These are phyloP conservation scores for Emiliania huxleyi DNA, from an alignment of 78 protist species.

Conservation along the genomic window DNA sequence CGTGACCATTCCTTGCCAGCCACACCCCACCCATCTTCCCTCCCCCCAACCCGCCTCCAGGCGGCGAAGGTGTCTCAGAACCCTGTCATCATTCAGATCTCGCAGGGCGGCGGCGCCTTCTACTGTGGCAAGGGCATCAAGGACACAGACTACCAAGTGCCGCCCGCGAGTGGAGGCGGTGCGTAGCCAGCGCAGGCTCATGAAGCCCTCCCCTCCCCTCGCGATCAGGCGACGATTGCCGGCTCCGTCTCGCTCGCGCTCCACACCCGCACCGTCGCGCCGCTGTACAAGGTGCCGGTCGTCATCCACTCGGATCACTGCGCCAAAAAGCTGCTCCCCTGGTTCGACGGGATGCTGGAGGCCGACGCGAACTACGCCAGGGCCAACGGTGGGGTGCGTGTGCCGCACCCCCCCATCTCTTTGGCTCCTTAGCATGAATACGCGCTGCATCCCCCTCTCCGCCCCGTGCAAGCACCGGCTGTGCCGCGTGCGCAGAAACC, in stretches of 20 bases:
- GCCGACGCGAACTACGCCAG: neutral
- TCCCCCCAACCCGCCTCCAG: constrained; percentile 25
- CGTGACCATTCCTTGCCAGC: neutral
- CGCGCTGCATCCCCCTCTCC: too few relatives aligned
- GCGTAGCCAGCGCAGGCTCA: neutral
- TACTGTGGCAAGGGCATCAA: constrained; percentile 63
- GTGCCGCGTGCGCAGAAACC: too few relatives aligned
- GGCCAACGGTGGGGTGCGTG: constrained; percentile 59
- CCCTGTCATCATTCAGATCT: neutral
- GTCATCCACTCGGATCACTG: constrained; percentile 78
- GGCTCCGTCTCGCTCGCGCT: constrained; percentile 60
- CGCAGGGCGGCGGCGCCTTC: constrained; percentile 48
- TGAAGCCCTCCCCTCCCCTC: neutral
- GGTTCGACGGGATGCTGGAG: constrained; percentile 70
- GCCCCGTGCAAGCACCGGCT: too few relatives aligned
- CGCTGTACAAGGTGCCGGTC: constrained; percentile 23
- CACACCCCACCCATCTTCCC: neutral
- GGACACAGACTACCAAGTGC: neutral
- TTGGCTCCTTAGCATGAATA: too few relatives aligned
- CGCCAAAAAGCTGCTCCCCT: constrained; percentile 75
- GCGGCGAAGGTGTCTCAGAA: neutral
- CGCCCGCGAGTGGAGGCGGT: neutral
- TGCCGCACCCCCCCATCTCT: too few relatives aligned
- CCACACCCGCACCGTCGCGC: constrained; percentile 69
- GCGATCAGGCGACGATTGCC: constrained; percentile 50